Evolutionary conservation across 2,329 filamentous ascomycete genomes (phyloP).

Genomic region (Talaromyces sp.): DNA sequence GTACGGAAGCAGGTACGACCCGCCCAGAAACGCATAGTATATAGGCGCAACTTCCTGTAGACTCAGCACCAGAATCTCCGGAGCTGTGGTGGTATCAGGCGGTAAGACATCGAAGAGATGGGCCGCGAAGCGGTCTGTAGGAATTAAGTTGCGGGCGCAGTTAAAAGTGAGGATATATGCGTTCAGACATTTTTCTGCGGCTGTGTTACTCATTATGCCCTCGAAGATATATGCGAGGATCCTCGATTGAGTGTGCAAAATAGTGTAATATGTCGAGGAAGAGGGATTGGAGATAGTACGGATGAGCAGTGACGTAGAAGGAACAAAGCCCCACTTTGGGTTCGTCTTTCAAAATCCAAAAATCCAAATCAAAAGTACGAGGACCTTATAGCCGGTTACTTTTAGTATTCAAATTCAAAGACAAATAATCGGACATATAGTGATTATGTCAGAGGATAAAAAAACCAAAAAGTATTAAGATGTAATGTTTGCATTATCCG

Average conservation of each 20-base stretch:
- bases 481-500: neutral
- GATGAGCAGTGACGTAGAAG: neutral
- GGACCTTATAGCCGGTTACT: neutral
- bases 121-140: constrained; percentile 66
- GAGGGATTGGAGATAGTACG: neutral
- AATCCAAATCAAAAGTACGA: no score
- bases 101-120: constrained; percentile 64
- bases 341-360: neutral
- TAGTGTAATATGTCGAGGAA: neutral
- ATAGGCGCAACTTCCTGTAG: constrained; percentile 90
- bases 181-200: constrained; percentile 47
- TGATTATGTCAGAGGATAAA: no score
- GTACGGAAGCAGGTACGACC: constrained; percentile 73
- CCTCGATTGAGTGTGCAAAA: neutral
- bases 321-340: constrained; percentile 1
- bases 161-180: constrained; percentile 87
- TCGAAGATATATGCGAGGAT: neutral
- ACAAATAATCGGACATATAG: neutral
- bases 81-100: constrained; percentile 49
- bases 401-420: neutral
- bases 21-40: constrained; percentile 78
- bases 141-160: constrained; percentile 69
- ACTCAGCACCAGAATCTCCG: constrained; percentile 62
- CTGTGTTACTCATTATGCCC: neutral
- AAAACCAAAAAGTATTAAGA: no score